These are phyloP conservation scores for Xylaria palmicola DNA, from an alignment of 495 filamentous ascomycete genomes.

Conservation along the genomic window DNA sequence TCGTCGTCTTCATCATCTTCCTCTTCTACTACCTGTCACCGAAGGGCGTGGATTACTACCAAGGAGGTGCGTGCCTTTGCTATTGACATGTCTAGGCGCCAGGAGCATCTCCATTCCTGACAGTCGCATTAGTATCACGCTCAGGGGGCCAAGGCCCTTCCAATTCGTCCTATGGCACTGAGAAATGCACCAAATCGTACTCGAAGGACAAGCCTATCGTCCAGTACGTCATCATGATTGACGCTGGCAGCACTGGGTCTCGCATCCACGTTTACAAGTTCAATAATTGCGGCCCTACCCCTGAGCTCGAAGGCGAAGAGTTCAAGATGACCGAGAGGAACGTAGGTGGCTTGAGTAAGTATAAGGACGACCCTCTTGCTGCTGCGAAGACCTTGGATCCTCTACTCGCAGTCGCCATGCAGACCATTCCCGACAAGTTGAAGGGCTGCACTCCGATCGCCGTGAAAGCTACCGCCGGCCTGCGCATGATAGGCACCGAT, in stretches of 20 bases:
- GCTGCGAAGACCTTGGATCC: slow-evolving; percentile 87
- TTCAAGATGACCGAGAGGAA: slow-evolving; percentile 86
- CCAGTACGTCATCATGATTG: slow-evolving; percentile 97
- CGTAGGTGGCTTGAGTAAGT: slow-evolving; percentile 83
- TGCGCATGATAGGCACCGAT: slow-evolving; percentile 81
- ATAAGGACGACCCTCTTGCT: slow-evolving; percentile 75
- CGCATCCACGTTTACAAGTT: slow-evolving; percentile 98
- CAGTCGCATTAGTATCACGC: slow-evolving; percentile 20
- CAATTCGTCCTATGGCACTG: slow-evolving; percentile 60
- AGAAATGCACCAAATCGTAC: slow-evolving; percentile 76
- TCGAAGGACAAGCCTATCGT: slow-evolving; percentile 87
- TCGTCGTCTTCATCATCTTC: slow-evolving; percentile 71
- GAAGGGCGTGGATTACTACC: slow-evolving; percentile 44
- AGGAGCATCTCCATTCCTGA: background rate
- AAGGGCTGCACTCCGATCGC: slow-evolving; percentile 86
- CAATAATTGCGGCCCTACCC: slow-evolving; percentile 95
- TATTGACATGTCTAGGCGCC: background rate
- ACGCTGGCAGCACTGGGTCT: slow-evolving; percentile 95
- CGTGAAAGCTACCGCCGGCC: slow-evolving; percentile 93
- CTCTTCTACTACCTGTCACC: slow-evolving; percentile 75
- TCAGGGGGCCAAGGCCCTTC: slow-evolving; percentile 51
- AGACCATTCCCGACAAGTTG: slow-evolving; percentile 79
- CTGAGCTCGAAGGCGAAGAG: slow-evolving; percentile 88
- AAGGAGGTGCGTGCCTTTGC: slow-evolving; percentile 36
- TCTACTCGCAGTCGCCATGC: slow-evolving; percentile 80